Conservation (phyloP, 352 stramenopile genomes). For the Globisporangium okanoganense region DNA sequence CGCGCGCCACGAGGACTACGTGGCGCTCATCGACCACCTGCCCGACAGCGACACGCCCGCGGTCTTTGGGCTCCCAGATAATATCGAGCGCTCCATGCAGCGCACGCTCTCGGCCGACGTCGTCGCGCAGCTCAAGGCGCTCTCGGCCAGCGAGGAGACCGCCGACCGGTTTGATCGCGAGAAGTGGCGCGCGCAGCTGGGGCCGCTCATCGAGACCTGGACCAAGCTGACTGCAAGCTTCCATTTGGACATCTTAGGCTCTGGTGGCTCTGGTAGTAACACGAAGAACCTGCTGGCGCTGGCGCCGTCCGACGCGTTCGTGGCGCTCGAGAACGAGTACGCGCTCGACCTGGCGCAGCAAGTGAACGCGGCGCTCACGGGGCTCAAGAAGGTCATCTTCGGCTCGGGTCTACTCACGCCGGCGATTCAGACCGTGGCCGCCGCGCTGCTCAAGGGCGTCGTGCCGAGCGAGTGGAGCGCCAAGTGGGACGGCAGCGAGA, state of each 20-base stretch:
- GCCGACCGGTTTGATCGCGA: conserved; percentile 88
- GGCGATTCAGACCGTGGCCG: conserved; percentile 76
- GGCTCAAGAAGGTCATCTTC: conserved; percentile 89
- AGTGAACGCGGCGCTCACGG: conserved; percentile 71
- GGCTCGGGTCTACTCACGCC: conserved; percentile 89
- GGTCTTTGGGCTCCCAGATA: conserved; percentile 91
- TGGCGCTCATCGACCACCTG: conserved; percentile 70
- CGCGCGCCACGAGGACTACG: conserved; percentile 56
- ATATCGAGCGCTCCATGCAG: conserved; percentile 94
- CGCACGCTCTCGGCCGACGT: conserved; percentile 80
- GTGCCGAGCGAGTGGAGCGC: conserved; percentile 79
- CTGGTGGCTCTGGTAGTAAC: not conserved
- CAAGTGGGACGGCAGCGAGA: conserved; percentile 81
- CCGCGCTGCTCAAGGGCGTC: conserved; percentile 61
- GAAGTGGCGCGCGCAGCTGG: conserved; percentile 86
- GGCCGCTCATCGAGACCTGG: conserved; percentile 90
- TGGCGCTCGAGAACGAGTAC: conserved; percentile 86
- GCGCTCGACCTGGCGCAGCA: conserved; percentile 65
- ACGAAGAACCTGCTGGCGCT: conserved; percentile 41
- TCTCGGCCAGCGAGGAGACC: conserved; percentile 62
- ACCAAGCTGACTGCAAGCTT: conserved; percentile 70
- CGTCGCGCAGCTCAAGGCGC: conserved; percentile 83
- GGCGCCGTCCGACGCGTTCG: conserved; percentile 87
- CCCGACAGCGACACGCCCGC: conserved; percentile 69
- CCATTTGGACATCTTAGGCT: conserved; percentile 32